Conservation (phyloP, 1,284 basidiomycete species). For the Leccinum pachyderme region DNA sequence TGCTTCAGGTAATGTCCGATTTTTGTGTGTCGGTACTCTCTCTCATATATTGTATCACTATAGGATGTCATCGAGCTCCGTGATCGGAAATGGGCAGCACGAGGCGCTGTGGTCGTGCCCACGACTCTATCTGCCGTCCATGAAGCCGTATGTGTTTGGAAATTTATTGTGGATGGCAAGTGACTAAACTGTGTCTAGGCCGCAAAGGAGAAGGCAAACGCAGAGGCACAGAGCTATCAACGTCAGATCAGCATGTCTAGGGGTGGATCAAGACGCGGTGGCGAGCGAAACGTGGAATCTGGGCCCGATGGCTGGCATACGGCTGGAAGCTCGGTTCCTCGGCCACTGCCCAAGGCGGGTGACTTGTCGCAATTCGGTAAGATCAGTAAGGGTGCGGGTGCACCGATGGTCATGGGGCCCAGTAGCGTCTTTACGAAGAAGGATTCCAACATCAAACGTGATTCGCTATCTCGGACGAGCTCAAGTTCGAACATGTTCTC, state of each 20-base stretch:
- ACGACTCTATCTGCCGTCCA: slow-evolving; percentile 90
- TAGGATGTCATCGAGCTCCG: slow-evolving; percentile 91
- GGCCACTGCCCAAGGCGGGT: slow-evolving; percentile 75
- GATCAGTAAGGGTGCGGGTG: slow-evolving; percentile 57
- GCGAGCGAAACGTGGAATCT: slow-evolving; percentile 56
- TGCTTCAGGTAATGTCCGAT: slow-evolving; percentile 74
- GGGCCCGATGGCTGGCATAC: slow-evolving; percentile 87
- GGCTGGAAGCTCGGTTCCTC: slow-evolving; percentile 56
- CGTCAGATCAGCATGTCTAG: slow-evolving; percentile 60
- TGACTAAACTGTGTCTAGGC: slow-evolving; percentile 42
- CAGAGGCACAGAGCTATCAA: slow-evolving; percentile 60
- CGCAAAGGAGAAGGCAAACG: slow-evolving; percentile 65
- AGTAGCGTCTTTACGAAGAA: slow-evolving; percentile 78
- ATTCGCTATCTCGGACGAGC: slow-evolving; percentile 73
- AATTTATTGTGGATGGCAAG: slow-evolving; percentile 5
- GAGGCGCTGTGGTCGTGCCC: slow-evolving; percentile 76
- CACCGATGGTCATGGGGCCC: slow-evolving; percentile 72
- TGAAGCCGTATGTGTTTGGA: slow-evolving; percentile 61
- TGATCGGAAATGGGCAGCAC: slow-evolving; percentile 76
- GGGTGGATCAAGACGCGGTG: slow-evolving; percentile 87
- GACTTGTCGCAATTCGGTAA: slow-evolving; percentile 89
- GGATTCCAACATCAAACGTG: slow-evolving; percentile 53
- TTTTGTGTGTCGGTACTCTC: slow-evolving; percentile 6
- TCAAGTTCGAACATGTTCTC: slow-evolving; percentile 89
- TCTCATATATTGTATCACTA: slow-evolving; percentile 1